Conservation (phyloP, 129 eudicot species). For the Flaveria robusta region DNA sequence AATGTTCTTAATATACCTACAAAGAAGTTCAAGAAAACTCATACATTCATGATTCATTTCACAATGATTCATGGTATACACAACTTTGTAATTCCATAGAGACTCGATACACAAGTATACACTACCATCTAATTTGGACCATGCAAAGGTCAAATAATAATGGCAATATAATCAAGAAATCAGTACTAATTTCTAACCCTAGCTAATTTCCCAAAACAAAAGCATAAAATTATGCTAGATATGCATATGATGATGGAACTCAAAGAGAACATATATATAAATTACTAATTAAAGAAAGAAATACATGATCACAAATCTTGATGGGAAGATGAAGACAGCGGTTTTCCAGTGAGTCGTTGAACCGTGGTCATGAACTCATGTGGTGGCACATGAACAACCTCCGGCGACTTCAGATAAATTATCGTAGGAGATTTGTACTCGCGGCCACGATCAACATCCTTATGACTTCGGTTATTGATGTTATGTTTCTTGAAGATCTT, state of each 20-base stretch:
- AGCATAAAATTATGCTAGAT: too few species aligned
- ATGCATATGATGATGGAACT: neutral
- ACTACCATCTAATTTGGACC: too few species aligned
- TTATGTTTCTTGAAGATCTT: constrained; percentile 28
- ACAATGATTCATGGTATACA: neutral
- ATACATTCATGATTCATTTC: neutral
- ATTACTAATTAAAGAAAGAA: constrained; percentile 1
- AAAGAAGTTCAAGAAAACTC: neutral
- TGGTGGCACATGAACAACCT: constrained; percentile 40
- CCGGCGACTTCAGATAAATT: constrained; percentile 35
- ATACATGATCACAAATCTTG: constrained; percentile 9
- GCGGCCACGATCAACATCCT: neutral
- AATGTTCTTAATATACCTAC: neutral
- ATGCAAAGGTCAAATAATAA: too few species aligned
- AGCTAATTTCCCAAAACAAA: too few species aligned
- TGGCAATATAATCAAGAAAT: too few species aligned
- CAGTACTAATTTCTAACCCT: too few species aligned
- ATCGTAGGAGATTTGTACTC: constrained; percentile 33
- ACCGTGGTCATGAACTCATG: constrained; percentile 45
- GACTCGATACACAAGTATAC: neutral
- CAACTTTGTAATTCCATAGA: neutral
- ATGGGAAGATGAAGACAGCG: constrained; percentile 27
- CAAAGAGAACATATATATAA: neutral
- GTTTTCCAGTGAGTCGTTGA: constrained; percentile 42
- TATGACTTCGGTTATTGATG: neutral